These are phyloP conservation scores for Andrographis paniculata DNA, from an alignment of 305 asterid genomes.

Conservation along the genomic window DNA sequence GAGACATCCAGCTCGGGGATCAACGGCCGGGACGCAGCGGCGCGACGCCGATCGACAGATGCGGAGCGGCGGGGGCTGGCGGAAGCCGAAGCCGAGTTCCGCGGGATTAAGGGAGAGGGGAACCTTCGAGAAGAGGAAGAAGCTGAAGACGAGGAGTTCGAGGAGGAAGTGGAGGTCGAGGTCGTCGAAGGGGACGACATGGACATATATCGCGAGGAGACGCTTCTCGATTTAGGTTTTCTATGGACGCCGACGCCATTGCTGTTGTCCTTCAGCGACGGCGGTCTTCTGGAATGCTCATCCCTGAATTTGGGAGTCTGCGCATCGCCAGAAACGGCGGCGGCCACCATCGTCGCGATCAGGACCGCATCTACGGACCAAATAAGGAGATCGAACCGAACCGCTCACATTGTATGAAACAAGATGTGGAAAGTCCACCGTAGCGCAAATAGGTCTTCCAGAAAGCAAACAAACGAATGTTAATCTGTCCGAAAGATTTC, in stretches of 20 bases:
- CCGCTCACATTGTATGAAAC: slow-evolving; percentile 22
- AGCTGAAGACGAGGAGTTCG: slow-evolving; percentile 52
- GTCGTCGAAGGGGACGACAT: slow-evolving; percentile 54
- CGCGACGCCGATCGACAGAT: slow-evolving; percentile 65
- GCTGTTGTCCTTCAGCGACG: slow-evolving; percentile 46
- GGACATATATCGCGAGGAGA: slow-evolving; percentile 85
- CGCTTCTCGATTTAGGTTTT: slow-evolving; percentile 70
- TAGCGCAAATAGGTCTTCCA: slow-evolving; percentile 15
- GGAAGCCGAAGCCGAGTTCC: slow-evolving; percentile 39
- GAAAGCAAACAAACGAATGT: slow-evolving; percentile 18
- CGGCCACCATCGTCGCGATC: slow-evolving; percentile 48
- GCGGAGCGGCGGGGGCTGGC: slow-evolving; percentile 61
- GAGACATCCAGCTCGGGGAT: slow-evolving; percentile 41
- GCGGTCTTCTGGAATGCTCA: slow-evolving; percentile 34
- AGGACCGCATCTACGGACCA: slow-evolving; percentile 12
- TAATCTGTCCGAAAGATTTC: neutral
- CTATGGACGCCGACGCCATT: slow-evolving; percentile 27
- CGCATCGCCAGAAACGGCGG: slow-evolving; percentile 37
- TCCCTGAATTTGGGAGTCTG: slow-evolving; percentile 47
- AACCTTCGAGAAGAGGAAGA: slow-evolving; percentile 66
- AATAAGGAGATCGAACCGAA: too few relatives aligned
- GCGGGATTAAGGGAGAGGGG: slow-evolving; percentile 59
- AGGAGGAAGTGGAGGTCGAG: slow-evolving; percentile 40
- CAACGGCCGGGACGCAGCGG: slow-evolving; percentile 11
- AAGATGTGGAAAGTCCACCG: neutral